phyloP scores from a whole-genome alignment of 164 flowering plant species.

The Aristolochia californica region DNA sequence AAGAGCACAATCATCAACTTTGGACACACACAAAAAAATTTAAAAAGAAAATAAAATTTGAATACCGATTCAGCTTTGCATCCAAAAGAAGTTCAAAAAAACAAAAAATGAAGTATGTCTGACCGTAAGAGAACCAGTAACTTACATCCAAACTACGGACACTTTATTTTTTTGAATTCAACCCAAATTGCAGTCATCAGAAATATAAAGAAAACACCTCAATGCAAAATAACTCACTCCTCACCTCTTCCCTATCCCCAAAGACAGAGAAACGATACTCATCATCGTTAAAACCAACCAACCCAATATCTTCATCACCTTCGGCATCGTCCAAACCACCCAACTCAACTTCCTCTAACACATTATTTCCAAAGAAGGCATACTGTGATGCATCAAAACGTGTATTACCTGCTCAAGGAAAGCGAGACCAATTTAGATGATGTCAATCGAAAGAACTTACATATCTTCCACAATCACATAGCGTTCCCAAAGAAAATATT shows the following conservation, averaged over 20 bases:
- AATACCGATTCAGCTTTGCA: too few relatives aligned
- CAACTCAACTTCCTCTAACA: conserved; percentile 43
- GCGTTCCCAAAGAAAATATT: too few relatives aligned
- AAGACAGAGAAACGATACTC: conserved; percentile 30
- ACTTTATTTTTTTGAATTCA: too few relatives aligned
- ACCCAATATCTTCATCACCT: conserved; percentile 17
- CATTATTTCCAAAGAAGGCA: conserved; percentile 50
- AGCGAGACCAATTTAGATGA: background rate
- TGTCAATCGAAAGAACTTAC: background rate
- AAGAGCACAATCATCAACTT: too few relatives aligned
- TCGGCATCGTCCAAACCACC: conserved; percentile 50
- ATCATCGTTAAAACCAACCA: conserved; percentile 25
- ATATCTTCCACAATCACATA: background rate
- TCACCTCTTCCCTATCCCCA: conserved; percentile 44
- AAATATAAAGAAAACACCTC: background rate
- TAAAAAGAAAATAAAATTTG: too few relatives aligned
- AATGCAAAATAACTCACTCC: background rate
- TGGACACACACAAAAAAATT: too few relatives aligned
- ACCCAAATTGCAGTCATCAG: background rate
- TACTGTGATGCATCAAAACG: conserved; percentile 64
- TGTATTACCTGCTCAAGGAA: conserved; percentile 20
- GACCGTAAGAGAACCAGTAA: too few relatives aligned
- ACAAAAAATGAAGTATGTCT: too few relatives aligned
- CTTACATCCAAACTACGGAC: too few relatives aligned
- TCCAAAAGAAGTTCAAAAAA: too few relatives aligned